Base-by-base conservation (phyloP, 1,284 basidiomycete genomes). In the Erythrobasidium hasegawianum region DNA sequence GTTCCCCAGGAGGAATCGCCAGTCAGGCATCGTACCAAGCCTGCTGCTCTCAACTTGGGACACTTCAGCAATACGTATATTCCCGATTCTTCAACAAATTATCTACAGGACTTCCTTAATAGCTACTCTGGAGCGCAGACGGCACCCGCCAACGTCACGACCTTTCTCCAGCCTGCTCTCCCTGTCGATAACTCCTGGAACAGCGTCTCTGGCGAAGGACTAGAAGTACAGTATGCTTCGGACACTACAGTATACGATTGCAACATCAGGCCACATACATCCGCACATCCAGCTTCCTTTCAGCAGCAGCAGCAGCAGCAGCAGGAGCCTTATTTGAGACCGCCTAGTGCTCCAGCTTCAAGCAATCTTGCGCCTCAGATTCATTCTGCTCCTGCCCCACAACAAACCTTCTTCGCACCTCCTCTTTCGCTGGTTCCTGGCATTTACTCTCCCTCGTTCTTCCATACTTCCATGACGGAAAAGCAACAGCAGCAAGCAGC, bases 401-500 rank as follows among this genome's bases (percentile, higher is more conserved):
- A 33, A 11, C 33, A 33, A 11, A 33, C 33, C 11, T 33, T 33
- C 33, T 33, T 33, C 33, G 33, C 33, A 33, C 59, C 47, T 45
- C 49, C 41, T 7, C 41, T 60, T 26, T 26, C 59, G 9, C 24
- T 49, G 18, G 33, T 59, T 26, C 59, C 59, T 22, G 59, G 45
- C 10, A 60, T 60, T 16, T 33, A 38, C 27, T 52, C 47, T 24
- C 45, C 59, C 11, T 49, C 59, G 7, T 60, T 26, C n/a, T 60
- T 53, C 33, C 47, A 60, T 10, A 20, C 52, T 22, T 49, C 59
- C 10, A 50, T 60, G 47, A 52, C 59, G 18, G 27, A 45, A 24
- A 45, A 60, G 59, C 59, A 60, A 39, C 59, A 60, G n/a, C 57
- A 59, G 18, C 18, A n/a, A 40, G 59, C 59, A 16, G 45, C 40